Evolutionary conservation across 2,329 filamentous ascomycete species (phyloP).

Genomic region (Pseudonectria buxi): DNA sequence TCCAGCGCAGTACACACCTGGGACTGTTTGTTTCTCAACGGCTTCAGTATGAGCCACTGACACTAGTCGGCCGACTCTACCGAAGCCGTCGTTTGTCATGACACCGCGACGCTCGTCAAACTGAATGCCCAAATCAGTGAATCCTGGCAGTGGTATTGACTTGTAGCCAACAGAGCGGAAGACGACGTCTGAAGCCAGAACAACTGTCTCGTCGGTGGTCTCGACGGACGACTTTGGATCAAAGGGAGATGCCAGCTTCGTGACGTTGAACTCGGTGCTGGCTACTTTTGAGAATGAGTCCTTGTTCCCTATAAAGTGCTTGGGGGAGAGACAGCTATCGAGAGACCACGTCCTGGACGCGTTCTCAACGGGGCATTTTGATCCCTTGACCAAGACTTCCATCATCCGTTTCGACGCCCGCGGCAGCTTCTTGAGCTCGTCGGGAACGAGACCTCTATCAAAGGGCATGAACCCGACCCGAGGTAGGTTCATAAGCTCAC

Average conservation of each 20-base stretch:
- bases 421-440: conserved; percentile 61
- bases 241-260: conserved; percentile 48
- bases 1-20: conserved; percentile 84
- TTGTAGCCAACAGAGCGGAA: conserved; percentile 97
- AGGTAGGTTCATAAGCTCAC: conserved; percentile 76
- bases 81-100: conserved; percentile 74
- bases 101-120: conserved; percentile 71
- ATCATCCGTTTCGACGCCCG: conserved; percentile 70
- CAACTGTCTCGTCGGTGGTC: conserved; percentile 41
- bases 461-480: conserved; percentile 66
- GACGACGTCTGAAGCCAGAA: conserved; percentile 61
- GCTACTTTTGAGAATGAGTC: conserved; percentile 45
- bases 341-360: conserved; percentile 71
- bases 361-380: conserved; percentile 39
- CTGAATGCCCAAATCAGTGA: conserved; percentile 64
- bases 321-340: conserved; percentile 77
- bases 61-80: conserved; percentile 53
- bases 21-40: conserved; percentile 37
- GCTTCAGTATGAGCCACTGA: conserved; percentile 20
- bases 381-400: conserved; percentile 74
- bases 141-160: conserved; percentile 67
- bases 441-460: conserved; percentile 58
- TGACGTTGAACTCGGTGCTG: conserved; percentile 61
- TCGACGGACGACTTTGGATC: conserved; percentile 43
- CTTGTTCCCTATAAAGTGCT: conserved; percentile 51